Conservation (phyloP, 2,329 filamentous ascomycete species). For the Sporothrix curviconia region DNA sequence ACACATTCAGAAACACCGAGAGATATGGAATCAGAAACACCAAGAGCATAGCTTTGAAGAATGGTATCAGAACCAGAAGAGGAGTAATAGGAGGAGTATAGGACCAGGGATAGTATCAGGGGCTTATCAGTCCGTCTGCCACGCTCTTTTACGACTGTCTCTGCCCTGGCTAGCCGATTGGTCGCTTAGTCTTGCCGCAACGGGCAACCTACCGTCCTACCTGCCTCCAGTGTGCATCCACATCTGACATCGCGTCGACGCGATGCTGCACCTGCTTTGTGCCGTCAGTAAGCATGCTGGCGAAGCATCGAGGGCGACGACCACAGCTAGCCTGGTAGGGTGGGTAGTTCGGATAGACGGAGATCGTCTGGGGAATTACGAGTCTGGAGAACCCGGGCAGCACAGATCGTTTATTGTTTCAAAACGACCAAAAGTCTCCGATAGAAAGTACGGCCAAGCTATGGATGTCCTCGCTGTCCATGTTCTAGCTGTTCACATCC, state of each 20-base stretch:
- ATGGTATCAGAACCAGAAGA: neutral
- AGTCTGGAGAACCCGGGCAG: neutral
- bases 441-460: neutral
- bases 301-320: neutral
- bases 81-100: too few relatives aligned
- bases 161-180: neutral
- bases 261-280: neutral
- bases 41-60: neutral
- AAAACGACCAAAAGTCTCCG: neutral
- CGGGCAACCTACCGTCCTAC: neutral
- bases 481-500: too few relatives aligned
- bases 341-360: neutral
- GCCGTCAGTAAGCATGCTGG: neutral
- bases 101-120: too few relatives aligned
- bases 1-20: too few relatives aligned
- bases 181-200: neutral
- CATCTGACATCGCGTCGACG: neutral
- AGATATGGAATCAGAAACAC: neutral
- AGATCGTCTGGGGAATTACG: neutral
- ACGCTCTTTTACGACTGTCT: neutral
- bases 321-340: neutral
- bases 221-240: neutral
- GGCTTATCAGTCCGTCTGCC: neutral
- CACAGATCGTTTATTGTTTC: neutral
- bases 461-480: neutral